These are phyloP conservation scores for Ophiostoma perfectum DNA, from an alignment of 2,329 filamentous ascomycete species.

Conservation along the genomic window DNA sequence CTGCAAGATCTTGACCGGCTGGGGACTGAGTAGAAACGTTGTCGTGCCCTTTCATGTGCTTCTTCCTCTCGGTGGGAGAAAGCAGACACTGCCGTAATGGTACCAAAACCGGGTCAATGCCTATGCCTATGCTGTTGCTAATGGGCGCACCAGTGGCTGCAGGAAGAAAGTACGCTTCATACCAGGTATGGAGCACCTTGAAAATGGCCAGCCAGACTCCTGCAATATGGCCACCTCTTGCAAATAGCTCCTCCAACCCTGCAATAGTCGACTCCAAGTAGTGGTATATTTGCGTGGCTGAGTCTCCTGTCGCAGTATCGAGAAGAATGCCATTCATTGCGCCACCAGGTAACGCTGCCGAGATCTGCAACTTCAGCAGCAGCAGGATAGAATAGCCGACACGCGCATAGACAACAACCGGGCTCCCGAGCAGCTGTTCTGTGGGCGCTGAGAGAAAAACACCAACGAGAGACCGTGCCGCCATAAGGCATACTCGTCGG, in stretches of 20 bases:
- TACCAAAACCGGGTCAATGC: background rate
- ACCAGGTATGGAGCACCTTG: background rate
- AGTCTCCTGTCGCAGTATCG: background rate
- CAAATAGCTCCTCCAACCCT: background rate
- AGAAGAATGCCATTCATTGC: background rate
- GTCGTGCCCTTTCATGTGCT: background rate
- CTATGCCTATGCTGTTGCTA: background rate
- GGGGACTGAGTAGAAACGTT: background rate
- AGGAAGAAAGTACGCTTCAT: background rate
- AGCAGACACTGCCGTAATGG: background rate
- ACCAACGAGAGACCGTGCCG: constrained; percentile 20
- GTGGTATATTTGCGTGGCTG: background rate
- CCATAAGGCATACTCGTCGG: constrained; percentile 15
- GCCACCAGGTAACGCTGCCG: background rate
- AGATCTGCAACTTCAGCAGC: constrained; percentile 19
- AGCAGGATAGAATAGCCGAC: constrained; percentile 23
- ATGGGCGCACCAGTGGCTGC: background rate
- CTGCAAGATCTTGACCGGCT: background rate
- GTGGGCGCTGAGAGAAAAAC: constrained; percentile 21
- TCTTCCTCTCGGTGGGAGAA: background rate
- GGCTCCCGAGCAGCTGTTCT: constrained; percentile 19
- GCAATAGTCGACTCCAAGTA: background rate
- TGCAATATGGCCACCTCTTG: background rate
- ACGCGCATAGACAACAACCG: constrained; percentile 20
- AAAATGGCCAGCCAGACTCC: background rate